Percentiles rank a stretch among this genome's conserved stretches.
Conservation (phyloP, 441 rosid genomes). For the Pelargonium australe region DNA sequence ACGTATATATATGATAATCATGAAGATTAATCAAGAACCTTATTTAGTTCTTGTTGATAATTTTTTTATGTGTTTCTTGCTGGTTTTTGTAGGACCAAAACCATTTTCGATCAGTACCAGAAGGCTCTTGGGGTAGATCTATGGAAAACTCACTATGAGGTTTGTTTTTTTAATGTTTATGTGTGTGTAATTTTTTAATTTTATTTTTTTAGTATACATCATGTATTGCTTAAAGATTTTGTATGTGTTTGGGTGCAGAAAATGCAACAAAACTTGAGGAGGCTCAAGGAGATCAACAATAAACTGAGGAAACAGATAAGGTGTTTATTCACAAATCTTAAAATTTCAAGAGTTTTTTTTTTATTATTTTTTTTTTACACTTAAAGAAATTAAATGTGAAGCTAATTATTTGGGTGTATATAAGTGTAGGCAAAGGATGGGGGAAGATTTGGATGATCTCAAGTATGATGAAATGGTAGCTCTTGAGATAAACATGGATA, state of each 20-base stretch:
- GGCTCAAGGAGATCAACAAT: conserved; percentile 53
- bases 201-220: too few species aligned
- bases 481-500: conserved; percentile 51
- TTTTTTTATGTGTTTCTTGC: too few species aligned
- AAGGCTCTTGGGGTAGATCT: conserved; percentile 40
- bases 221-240: too few species aligned
- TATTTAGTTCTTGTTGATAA: background rate
- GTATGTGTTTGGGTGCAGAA: conserved; percentile 43
- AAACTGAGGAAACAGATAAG: conserved; percentile 57
- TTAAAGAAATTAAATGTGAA: too few species aligned
- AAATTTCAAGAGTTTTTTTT: too few species aligned
- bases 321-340: conserved; percentile 21
- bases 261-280: conserved; percentile 71
- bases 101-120: conserved; percentile 51
- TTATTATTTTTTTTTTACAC: too few species aligned
- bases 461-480: conserved; percentile 33
- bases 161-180: background rate
- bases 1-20: background rate
- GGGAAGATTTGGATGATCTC: conserved; percentile 44
- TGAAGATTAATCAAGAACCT: background rate
- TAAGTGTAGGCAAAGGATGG: conserved; percentile 63
- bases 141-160: conserved; percentile 56
- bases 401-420: too few species aligned
- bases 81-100: conserved; percentile 33
- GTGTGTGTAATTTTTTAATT: too few species aligned